phyloP scores from a whole-genome alignment of 495 filamentous ascomycete species.

The Penicillium fimorum region DNA sequence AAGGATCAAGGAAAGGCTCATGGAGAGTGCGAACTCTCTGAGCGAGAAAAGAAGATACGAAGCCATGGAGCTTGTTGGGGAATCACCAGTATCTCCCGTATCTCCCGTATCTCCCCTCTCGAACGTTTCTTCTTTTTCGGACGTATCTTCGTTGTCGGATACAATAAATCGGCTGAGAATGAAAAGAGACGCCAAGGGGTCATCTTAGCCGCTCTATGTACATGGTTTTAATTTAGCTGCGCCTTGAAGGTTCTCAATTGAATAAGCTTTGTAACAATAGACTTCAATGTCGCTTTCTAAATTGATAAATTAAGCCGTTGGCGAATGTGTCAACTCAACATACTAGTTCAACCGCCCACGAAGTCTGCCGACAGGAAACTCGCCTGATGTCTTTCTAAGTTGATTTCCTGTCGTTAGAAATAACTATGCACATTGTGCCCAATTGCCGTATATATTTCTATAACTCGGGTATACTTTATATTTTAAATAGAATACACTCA shows the following conservation, averaged over 20 bases:
- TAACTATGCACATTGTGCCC: background rate
- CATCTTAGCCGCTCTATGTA: background rate
- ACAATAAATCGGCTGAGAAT: background rate
- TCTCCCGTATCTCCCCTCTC: no score
- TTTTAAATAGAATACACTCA: no score
- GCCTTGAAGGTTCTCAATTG: background rate
- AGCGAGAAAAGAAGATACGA: conserved; percentile 4
- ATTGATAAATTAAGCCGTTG: background rate
- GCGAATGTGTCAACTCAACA: no score
- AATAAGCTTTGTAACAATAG: background rate
- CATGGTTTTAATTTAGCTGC: no score
- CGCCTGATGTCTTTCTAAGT: background rate
- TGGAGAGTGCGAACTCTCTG: conserved; percentile 1
- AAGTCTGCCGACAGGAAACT: background rate
- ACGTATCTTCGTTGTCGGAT: no score
- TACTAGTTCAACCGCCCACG: no score
- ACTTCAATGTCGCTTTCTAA: background rate
- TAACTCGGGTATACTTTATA: no score
- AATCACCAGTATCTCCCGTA: no score
- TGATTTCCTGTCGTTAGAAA: background rate
- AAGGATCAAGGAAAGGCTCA: conserved; percentile 1
- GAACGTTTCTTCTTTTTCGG: no score
- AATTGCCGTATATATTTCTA: no score
- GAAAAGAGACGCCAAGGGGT: background rate
- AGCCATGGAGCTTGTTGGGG: conserved; percentile 2